Percentiles rank a stretch among this genome's conserved stretches.
Conservation (phyloP, 371 early-diverging fungal species). For the Umbelopsis sp. region DNA sequence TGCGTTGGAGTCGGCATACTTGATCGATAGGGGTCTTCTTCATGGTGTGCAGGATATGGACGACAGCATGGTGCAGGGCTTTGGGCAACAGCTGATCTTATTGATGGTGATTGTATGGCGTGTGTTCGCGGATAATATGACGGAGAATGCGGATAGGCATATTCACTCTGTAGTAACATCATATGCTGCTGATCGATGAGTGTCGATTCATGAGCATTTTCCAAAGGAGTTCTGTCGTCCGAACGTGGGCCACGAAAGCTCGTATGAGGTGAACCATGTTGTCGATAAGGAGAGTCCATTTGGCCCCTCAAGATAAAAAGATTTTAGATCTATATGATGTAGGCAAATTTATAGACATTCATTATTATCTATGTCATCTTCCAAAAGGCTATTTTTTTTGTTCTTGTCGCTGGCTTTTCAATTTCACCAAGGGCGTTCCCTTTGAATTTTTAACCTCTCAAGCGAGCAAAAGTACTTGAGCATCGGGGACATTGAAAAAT, state of each 20-base stretch:
- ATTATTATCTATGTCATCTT: not conserved
- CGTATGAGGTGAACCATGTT: not conserved
- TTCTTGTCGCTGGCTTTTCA: conserved; percentile 12
- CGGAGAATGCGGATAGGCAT: not conserved
- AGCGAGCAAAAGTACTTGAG: not conserved
- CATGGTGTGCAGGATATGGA: not conserved
- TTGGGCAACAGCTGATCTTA: not conserved
- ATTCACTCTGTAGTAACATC: conserved; percentile 8
- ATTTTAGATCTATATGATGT: not conserved
- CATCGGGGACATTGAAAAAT: too few relatives aligned
- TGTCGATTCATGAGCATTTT: not conserved
- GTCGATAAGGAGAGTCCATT: conserved; percentile 12
- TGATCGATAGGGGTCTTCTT: not conserved
- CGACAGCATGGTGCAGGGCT: not conserved
- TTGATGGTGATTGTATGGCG: not conserved
- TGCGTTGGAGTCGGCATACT: not conserved
- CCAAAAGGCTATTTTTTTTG: not conserved
- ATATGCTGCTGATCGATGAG: not conserved
- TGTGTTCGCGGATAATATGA: conserved; percentile 1
- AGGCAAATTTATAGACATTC: not conserved
- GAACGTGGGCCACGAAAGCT: not conserved
- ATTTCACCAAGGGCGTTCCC: conserved; percentile 19
- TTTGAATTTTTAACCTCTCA: not conserved
- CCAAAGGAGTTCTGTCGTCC: not conserved
- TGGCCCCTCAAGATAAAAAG: not conserved